Base-by-base conservation (phyloP, 139 green algal genomes). In the Yamagishiella unicocca region DNA sequence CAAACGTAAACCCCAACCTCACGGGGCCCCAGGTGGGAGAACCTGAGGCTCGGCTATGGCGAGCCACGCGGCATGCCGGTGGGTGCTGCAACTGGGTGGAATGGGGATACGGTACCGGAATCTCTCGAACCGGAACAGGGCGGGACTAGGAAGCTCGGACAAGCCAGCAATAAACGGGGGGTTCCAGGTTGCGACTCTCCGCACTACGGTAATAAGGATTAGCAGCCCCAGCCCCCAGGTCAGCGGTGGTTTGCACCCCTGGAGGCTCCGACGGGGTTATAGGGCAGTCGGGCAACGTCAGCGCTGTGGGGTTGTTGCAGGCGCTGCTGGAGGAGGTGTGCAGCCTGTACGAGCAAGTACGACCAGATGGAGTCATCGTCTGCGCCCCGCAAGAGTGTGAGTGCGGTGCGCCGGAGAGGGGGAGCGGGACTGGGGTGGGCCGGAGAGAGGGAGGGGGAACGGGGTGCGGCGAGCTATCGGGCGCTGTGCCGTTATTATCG, bases 41-140 rank as follows among this genome's bases (percentile, higher is more conserved):
- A 64, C 6, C 74, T 96, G 72, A 74, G 45, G 29, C 81, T 96
- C 62, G 73, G 61, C 7, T 97, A 97, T 83, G 95, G 93, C 1
- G 92, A 95, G 81, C 92, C 91, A 0, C 80, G 92, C 19, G 95
- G 95, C 31, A 76, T 95, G 68, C 90, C 92, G 33, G 92, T 94
- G 61, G 82, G 90, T 82, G 31, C 31, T 25, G 38, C 9, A 29
- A 0, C 70, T 70, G 29, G 29, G 10, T 19, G 22, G 61, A 25
- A 19, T 21, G 61, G 31, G 64, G 2, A 46, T 12, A 8, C 21
- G 66, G 35, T 74, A 74, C 66, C 19, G 64, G 25, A 74, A n/a
- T 7, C 21, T 71, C 62, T 5, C 19, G 38, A 71, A 5, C 62
- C 17, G 22, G 21, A 71, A 40, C 29, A 70, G 61, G 24, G 7